phyloP scores from a whole-genome alignment of 1,284 basidiomycete genomes.

The Moesziomyces aphidis region DNA sequence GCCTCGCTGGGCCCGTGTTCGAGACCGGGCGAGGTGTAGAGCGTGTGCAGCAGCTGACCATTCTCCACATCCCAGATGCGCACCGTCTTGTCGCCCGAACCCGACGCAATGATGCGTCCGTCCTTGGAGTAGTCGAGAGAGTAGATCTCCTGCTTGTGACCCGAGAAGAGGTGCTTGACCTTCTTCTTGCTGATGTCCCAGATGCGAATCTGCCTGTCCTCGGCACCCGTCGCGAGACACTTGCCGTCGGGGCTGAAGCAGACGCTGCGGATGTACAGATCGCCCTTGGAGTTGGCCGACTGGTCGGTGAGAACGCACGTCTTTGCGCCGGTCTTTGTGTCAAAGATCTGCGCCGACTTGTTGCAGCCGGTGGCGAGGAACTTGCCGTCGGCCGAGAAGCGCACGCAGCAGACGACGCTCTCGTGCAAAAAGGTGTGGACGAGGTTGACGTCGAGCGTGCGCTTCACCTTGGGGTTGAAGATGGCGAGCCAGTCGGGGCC shows the following conservation, averaged over 20 bases:
- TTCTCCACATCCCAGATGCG: constrained; percentile 85
- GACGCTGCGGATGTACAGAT: constrained; percentile 66
- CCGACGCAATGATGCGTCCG: constrained; percentile 84
- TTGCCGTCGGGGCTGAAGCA: constrained; percentile 67
- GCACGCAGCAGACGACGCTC: constrained; percentile 89
- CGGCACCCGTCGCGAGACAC: constrained; percentile 65
- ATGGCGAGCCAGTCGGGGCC: constrained; percentile 95
- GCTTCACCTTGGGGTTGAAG: constrained; percentile 86
- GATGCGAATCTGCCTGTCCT: constrained; percentile 66
- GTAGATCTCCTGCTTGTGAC: constrained; percentile 91
- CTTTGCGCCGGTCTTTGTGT: constrained; percentile 84
- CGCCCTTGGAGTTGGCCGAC: constrained; percentile 53
- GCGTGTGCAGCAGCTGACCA: constrained; percentile 68
- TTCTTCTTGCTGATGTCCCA: constrained; percentile 83
- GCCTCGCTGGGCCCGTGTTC: constrained; percentile 75
- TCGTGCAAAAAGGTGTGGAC: constrained; percentile 93
- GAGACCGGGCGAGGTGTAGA: constrained; percentile 66
- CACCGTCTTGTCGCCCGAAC: constrained; percentile 89
- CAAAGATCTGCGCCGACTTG: constrained; percentile 87
- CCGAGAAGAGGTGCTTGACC: constrained; percentile 76
- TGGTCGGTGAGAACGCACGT: constrained; percentile 76
- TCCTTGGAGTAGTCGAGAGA: constrained; percentile 84
- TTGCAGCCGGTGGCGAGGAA: constrained; percentile 91
- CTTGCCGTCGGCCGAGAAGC: constrained; percentile 88
- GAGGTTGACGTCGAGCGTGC: constrained; percentile 84